Percentiles rank a stretch among this genome's conserved stretches.
These are phyloP conservation scores for Isabelozyma heimii DNA, from an alignment of 805 yeast genomes.

Conservation along the genomic window DNA sequence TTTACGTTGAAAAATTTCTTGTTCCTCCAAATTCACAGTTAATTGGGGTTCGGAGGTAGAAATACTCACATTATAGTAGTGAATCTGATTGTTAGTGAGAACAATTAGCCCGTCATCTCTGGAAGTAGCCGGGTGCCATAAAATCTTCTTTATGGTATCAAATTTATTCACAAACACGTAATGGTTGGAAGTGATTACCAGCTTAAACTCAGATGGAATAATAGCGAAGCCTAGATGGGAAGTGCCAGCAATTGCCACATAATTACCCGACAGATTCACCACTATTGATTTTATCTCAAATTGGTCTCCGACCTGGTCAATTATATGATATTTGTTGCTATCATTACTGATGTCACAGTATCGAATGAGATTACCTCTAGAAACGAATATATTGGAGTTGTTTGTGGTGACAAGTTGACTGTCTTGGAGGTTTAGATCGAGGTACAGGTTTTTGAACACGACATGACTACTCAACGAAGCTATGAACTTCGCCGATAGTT, in stretches of 20 bases:
- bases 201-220: not conserved
- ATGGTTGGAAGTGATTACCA: not conserved
- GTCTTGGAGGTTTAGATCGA: not conserved
- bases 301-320: slow-evolving; percentile 14
- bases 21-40: slow-evolving; percentile 11
- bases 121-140: slow-evolving; percentile 22
- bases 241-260: not conserved
- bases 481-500: not conserved
- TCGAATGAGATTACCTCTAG: slow-evolving; percentile 29
- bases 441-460: not conserved
- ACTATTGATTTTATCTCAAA: slow-evolving; percentile 30
- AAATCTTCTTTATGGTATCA: slow-evolving; percentile 13
- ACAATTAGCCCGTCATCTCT: slow-evolving; percentile 22
- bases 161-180: not conserved
- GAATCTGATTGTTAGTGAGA: slow-evolving; percentile 16
- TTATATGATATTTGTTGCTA: slow-evolving; percentile 16
- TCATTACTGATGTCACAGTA: slow-evolving; percentile 21
- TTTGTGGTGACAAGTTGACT: slow-evolving; percentile 9
- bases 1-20: slow-evolving; percentile 8
- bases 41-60: slow-evolving; percentile 16
- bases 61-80: slow-evolving; percentile 16
- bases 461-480: not conserved
- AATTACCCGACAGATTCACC: slow-evolving; percentile 37
- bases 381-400: slow-evolving; percentile 27
- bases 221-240: not conserved